These are phyloP conservation scores for Capronia americana DNA, from an alignment of 2,329 filamentous ascomycete genomes.

Conservation along the genomic window DNA sequence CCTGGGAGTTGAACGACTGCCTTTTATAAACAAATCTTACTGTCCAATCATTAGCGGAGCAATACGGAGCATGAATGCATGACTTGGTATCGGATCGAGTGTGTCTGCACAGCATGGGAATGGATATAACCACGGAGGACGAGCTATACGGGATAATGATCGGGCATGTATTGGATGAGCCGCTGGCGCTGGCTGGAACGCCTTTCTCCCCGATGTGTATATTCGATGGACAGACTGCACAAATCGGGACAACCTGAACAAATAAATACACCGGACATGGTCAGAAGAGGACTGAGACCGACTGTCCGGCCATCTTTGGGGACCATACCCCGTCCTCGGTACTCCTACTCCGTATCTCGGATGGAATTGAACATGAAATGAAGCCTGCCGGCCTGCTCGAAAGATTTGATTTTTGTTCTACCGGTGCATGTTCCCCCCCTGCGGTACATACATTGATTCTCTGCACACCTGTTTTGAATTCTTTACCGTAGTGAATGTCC, in stretches of 20 bases:
- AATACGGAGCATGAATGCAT: conserved; percentile 5
- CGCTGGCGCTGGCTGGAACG: neutral
- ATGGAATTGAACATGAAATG: neutral
- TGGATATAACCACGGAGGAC: neutral
- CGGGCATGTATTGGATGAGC: conserved; percentile 1
- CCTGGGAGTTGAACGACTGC: neutral
- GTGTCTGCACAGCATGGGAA: neutral
- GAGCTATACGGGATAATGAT: neutral
- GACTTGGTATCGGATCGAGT: neutral
- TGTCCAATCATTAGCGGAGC: conserved; percentile 6
- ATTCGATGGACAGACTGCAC: conserved; percentile 16
- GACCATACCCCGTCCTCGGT: no score
- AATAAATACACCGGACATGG: neutral
- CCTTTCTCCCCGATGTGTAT: neutral
- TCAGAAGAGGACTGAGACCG: neutral
- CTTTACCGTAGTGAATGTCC: neutral
- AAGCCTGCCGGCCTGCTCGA: neutral
- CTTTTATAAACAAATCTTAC: neutral
- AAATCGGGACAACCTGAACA: conserved; percentile 4
- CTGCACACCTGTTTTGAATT: neutral
- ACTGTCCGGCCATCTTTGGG: neutral
- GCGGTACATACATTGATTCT: neutral
- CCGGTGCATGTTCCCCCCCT: neutral
- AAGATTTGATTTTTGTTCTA: neutral
- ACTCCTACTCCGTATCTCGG: neutral